These are phyloP conservation scores for Hemisphaericaspora nanyangensis DNA, from an alignment of 805 yeast genomes.

Conservation along the genomic window DNA sequence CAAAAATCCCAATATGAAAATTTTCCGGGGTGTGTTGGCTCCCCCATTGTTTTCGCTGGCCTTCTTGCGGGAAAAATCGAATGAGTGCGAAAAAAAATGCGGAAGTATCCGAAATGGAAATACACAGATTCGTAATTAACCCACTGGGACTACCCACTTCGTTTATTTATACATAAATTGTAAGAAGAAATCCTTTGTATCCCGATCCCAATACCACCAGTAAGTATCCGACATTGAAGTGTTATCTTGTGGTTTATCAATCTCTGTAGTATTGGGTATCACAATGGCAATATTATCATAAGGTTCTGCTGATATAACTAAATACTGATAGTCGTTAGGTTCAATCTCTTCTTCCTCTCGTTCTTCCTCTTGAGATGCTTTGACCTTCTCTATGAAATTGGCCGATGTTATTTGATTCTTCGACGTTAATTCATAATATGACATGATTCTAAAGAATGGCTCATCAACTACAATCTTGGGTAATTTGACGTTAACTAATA, in stretches of 20 bases:
- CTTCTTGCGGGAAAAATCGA: no score
- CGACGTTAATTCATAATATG: conserved; percentile 58
- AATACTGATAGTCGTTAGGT: conserved; percentile 54
- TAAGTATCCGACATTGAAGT: conserved; percentile 29
- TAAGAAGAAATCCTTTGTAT: conserved; percentile 61
- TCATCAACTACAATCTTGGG: conserved; percentile 45
- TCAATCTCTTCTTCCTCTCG: conserved; percentile 14
- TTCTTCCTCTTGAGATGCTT: conserved; percentile 6
- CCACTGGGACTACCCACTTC: no score
- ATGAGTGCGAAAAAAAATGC: no score
- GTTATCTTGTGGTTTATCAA: conserved; percentile 27
- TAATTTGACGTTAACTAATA: conserved; percentile 57
- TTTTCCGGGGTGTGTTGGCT: no score
- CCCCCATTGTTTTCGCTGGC: no score
- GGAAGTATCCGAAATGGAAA: background rate
- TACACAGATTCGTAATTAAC: no score
- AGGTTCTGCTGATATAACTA: conserved; percentile 86
- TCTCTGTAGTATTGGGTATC: conserved; percentile 60
- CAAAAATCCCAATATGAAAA: no score
- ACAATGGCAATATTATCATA: conserved; percentile 78
- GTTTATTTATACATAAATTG: conserved; percentile 55
- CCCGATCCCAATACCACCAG: conserved; percentile 76
- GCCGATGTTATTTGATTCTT: conserved; percentile 36
- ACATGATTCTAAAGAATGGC: conserved; percentile 75
- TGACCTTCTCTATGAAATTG: conserved; percentile 9